Base-by-base conservation (phyloP, 139 green algal species). In the Desmodesmus armatus region DNA sequence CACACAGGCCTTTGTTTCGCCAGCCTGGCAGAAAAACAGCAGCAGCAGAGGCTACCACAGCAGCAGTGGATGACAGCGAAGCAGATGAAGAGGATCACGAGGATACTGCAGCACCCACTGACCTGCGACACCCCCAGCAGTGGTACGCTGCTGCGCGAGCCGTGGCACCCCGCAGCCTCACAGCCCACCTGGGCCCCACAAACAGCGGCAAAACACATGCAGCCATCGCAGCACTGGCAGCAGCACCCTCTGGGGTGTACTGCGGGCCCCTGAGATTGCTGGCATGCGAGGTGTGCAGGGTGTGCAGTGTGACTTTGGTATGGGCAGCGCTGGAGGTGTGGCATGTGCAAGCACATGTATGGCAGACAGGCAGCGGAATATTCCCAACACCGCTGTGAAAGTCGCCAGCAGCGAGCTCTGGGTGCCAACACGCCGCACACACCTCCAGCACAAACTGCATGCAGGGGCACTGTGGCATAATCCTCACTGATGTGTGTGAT, bases 121-220 rank as follows among this genome's bases (percentile, higher is more conserved):
- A 83, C 60, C 23, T 83, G 77, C 39, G 77, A 5, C 41, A 13
- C 1, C 77, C 77, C 43, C 58, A 55, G 19, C 21, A 58, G 4
- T 84, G 78, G 78, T 84, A 84, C 63, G 43, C 63, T 0, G 31
- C 49, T 21, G 78, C 78, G 2, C 62, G 78, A 31, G 47, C 66
- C 5, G 33, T 79, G 47, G n/a, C n/a, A n/a, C 66, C 39, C 44
- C 80, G 80, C 6, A 43, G 70, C 19, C 33, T 78, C 19, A 13
- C 47, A 19, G 80, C 67, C 58, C 97, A 99, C 82, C 78, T 94
- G 65, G 91, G 91, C 3, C 97, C 97, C 60, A 99, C 97, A 49
- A 99, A 99, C 94, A 97, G 76, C 55, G 97, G 97, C 81, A 99
- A 99, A 91, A 99, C 97, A 37, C 94, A 98, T 87, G 83, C 92